Percentiles rank a stretch among this genome's conserved stretches.
These are phyloP conservation scores for Daldinia concentrica DNA, from an alignment of 495 filamentous ascomycete genomes.

Conservation along the genomic window DNA sequence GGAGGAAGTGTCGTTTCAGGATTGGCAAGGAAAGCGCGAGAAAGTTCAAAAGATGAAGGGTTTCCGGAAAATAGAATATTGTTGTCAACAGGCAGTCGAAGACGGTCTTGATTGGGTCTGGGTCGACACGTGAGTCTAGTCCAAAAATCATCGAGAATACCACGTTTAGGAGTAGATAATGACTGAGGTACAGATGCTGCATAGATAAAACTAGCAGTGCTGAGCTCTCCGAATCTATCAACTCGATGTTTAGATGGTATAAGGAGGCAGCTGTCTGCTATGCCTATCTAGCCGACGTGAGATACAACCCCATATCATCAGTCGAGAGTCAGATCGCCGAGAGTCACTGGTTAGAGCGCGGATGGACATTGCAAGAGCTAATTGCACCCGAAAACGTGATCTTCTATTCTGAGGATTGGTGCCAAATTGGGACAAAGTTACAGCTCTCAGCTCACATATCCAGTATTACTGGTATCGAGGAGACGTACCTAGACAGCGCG, in stretches of 20 bases:
- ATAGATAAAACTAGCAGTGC: constrained; percentile 53
- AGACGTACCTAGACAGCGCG: constrained; percentile 22
- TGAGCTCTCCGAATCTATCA: constrained; percentile 52
- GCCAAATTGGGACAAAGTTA: constrained; percentile 30
- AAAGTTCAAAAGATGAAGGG: constrained; percentile 34
- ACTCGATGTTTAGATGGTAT: constrained; percentile 54
- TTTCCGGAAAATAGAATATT: constrained; percentile 44
- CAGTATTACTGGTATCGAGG: constrained; percentile 33
- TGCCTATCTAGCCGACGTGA: constrained; percentile 49
- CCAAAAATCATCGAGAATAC: not conserved
- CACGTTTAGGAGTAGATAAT: not conserved
- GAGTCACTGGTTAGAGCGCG: constrained; percentile 51
- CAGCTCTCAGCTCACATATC: constrained; percentile 26
- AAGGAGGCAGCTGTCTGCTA: constrained; percentile 45
- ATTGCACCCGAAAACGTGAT: constrained; percentile 37
- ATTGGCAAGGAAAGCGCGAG: constrained; percentile 15
- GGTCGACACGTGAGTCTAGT: constrained; percentile 47
- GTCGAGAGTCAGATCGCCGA: constrained; percentile 13
- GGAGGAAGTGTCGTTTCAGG: constrained; percentile 39
- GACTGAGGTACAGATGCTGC: constrained; percentile 42
- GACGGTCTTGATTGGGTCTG: constrained; percentile 47
- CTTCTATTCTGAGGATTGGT: constrained; percentile 36
- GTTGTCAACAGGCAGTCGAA: constrained; percentile 40
- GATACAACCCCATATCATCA: not conserved
- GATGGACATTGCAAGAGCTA: constrained; percentile 56